Conservation (phyloP, 192 early-diverging fungal genomes). For the Podila horticola region DNA sequence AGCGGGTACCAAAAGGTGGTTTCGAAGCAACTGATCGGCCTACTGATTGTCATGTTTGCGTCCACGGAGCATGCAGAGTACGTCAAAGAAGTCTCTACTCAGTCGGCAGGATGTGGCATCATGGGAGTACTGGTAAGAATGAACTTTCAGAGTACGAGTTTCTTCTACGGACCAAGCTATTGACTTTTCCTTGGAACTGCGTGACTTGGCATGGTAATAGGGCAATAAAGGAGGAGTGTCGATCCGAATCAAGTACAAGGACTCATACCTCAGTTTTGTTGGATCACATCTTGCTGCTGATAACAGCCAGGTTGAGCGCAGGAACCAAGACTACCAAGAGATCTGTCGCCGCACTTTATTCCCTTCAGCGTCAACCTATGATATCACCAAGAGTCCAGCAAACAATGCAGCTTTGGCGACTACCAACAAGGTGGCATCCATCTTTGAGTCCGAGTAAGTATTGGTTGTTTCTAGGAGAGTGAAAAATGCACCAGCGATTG, state of each 20-base stretch:
- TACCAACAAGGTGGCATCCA: slow-evolving; percentile 42
- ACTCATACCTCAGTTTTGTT: slow-evolving; percentile 90
- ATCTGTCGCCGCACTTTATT: slow-evolving; percentile 81
- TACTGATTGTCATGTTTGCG: slow-evolving; percentile 87
- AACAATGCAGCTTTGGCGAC: slow-evolving; percentile 22
- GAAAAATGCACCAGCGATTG: too few species aligned
- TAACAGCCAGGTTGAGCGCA: slow-evolving; percentile 73
- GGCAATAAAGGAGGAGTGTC: slow-evolving; percentile 97
- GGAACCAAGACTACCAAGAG: slow-evolving; percentile 93
- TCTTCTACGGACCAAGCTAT: neutral
- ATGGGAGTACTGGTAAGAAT: slow-evolving; percentile 76
- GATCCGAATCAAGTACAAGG: slow-evolving; percentile 78
- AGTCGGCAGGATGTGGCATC: slow-evolving; percentile 84
- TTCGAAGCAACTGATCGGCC: slow-evolving; percentile 89
- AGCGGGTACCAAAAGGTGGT: slow-evolving; percentile 53
- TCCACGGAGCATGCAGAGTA: slow-evolving; percentile 57
- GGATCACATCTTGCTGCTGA: slow-evolving; percentile 93
- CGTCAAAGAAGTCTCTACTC: slow-evolving; percentile 72
- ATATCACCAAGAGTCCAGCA: slow-evolving; percentile 44
- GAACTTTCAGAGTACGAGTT: neutral
- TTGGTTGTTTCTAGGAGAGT: neutral
- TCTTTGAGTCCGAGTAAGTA: slow-evolving; percentile 78
- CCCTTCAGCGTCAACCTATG: slow-evolving; percentile 33
- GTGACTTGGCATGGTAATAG: slow-evolving; percentile 39
- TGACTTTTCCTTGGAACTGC: neutral